phyloP scores from a whole-genome alignment of 331 rosid genomes.

The Quercus phellos region DNA sequence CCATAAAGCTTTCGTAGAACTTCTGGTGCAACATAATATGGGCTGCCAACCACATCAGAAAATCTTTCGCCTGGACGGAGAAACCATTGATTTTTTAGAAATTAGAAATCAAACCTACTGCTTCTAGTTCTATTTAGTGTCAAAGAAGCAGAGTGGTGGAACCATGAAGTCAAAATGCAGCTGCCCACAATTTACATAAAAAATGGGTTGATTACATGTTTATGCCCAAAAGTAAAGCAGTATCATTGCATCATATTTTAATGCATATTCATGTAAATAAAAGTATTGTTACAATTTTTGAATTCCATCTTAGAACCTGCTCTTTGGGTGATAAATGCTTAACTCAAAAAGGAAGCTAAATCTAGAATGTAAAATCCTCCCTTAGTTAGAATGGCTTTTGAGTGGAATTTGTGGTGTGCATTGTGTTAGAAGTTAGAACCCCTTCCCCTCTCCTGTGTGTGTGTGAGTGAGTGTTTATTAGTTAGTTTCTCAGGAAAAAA shows the following conservation, averaged over 20 bases:
- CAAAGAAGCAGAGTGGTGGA: conserved; percentile 3
- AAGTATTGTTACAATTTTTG: not conserved
- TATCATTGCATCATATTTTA: not conserved
- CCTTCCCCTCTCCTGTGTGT: too few relatives aligned
- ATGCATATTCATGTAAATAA: not conserved
- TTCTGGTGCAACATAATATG: conserved; percentile 89
- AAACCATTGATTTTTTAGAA: conserved; percentile 11
- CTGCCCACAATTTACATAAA: not conserved
- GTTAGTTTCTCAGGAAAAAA: too few relatives aligned
- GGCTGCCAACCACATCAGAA: conserved; percentile 92
- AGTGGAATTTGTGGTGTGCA: too few relatives aligned
- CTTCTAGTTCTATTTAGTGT: conserved; percentile 19
- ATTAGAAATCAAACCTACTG: not conserved
- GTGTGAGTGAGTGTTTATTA: too few relatives aligned
- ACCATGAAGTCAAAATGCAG: not conserved
- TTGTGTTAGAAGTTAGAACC: too few relatives aligned
- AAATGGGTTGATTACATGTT: not conserved
- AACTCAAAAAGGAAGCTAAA: not conserved
- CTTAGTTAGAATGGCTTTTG: too few relatives aligned
- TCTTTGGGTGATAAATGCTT: not conserved
- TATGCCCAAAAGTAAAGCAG: not conserved
- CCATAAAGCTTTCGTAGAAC: conserved; percentile 84
- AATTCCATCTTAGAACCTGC: not conserved
- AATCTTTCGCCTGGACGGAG: conserved; percentile 69
- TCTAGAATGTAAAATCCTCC: not conserved